Percentiles rank a stretch among this genome's conserved stretches.
phyloP scores from a whole-genome alignment of 805 yeast species.

The Spathaspora girioi region DNA sequence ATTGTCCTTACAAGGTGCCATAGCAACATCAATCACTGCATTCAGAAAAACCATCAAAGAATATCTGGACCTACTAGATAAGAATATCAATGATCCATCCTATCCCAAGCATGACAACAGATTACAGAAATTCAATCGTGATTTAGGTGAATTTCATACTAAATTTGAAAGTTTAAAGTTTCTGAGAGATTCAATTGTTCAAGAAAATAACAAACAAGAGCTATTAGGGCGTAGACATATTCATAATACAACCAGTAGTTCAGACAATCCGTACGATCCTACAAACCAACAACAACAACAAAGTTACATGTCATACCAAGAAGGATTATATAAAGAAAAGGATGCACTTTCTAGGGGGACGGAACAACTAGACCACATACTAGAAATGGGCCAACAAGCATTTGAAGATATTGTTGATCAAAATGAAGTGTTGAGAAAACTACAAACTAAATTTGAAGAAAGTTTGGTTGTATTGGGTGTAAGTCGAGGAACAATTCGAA shows the following conservation, averaged over 20 bases:
- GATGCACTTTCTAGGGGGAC: constrained; percentile 64
- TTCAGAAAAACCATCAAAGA: constrained; percentile 74
- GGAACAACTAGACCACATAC: constrained; percentile 79
- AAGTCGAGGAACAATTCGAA: constrained; percentile 76
- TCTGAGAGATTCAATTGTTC: constrained; percentile 51
- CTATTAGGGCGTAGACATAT: constrained; percentile 49
- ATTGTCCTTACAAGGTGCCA: constrained; percentile 69
- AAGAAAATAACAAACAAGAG: constrained; percentile 47
- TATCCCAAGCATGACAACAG: constrained; percentile 49
- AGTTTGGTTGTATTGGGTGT: constrained; percentile 81
- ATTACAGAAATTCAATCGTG: constrained; percentile 52
- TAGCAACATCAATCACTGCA: constrained; percentile 75
- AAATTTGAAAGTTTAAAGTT: constrained; percentile 53
- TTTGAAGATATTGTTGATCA: constrained; percentile 85
- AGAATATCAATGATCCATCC: constrained; percentile 53
- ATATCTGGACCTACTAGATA: constrained; percentile 54
- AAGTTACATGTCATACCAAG: constrained; percentile 39
- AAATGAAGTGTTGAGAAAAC: constrained; percentile 60
- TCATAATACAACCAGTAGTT: constrained; percentile 17
- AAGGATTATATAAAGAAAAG: constrained; percentile 69
- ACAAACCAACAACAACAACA: constrained; percentile 12
- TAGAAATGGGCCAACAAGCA: constrained; percentile 85
- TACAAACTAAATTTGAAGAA: constrained; percentile 62
- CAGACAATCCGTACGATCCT: constrained; percentile 50
- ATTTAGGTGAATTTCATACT: constrained; percentile 41